phyloP scores from a whole-genome alignment of 768 basidiomycete genomes.

The Termitomyces sp. region DNA sequence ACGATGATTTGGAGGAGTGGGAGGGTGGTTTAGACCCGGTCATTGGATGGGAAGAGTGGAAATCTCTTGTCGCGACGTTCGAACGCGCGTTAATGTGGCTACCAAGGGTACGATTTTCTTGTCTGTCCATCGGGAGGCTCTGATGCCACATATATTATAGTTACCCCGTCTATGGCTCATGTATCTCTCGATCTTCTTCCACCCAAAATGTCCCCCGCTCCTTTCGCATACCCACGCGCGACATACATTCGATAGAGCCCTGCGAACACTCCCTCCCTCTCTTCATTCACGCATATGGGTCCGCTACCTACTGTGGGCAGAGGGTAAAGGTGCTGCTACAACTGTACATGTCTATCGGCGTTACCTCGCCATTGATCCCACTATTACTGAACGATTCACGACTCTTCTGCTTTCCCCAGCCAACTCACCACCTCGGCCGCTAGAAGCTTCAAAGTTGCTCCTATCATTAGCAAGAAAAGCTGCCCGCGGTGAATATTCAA shows the following conservation, averaged over 20 bases:
- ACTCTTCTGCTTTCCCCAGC: conserved; percentile 59
- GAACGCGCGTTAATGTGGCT: conserved; percentile 95
- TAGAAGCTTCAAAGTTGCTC: conserved; percentile 91
- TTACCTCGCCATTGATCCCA: conserved; percentile 80
- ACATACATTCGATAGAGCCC: conserved; percentile 87
- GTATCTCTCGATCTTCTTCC: conserved; percentile 86
- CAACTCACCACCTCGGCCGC: conserved; percentile 59
- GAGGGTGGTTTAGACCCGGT: conserved; percentile 80
- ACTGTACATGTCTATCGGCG: conserved; percentile 82
- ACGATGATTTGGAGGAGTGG: conserved; percentile 79
- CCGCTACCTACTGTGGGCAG: conserved; percentile 89
- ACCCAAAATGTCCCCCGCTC: conserved; percentile 80
- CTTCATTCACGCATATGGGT: conserved; percentile 91
- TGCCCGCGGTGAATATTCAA: conserved; percentile 73
- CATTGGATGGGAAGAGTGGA: conserved; percentile 98
- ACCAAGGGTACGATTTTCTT: conserved; percentile 57
- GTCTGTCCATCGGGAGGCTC: not conserved
- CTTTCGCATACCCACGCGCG: conserved; percentile 89
- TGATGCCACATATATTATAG: conserved; percentile 31
- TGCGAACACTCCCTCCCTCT: conserved; percentile 91
- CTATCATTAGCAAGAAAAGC: conserved; percentile 83
- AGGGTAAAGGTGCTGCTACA: conserved; percentile 72
- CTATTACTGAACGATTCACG: conserved; percentile 75
- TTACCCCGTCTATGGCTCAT: conserved; percentile 92
- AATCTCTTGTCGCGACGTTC: conserved; percentile 75